These are phyloP conservation scores for Cephalotrichum gorgonifer DNA, from an alignment of 2,329 filamentous ascomycete species.

Conservation along the genomic window DNA sequence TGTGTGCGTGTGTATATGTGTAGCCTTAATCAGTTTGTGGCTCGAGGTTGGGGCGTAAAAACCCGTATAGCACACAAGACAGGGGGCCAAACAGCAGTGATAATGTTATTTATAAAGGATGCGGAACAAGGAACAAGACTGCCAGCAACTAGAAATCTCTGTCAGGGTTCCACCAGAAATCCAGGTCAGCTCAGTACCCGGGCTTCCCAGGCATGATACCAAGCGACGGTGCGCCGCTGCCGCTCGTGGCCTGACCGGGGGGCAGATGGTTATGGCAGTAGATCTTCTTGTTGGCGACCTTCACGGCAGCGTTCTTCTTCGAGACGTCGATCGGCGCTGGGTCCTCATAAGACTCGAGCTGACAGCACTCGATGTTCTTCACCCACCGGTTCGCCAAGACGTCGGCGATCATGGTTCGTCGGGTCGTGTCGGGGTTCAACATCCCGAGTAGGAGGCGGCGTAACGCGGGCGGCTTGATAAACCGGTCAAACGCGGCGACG, in stretches of 20 bases:
- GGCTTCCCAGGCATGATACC: conserved; percentile 45
- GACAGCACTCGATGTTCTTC: conserved; percentile 68
- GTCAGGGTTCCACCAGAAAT: too few species aligned
- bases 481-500: conserved; percentile 53
- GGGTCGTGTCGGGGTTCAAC: conserved; percentile 67
- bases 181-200: conserved; percentile 34
- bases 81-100: too few species aligned
- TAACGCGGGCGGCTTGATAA: conserved; percentile 55
- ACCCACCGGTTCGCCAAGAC: conserved; percentile 64
- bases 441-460: conserved; percentile 67
- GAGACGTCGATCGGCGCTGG: conserved; percentile 47
- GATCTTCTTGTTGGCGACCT: conserved; percentile 35
- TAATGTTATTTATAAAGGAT: neutral
- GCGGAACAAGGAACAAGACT: neutral
- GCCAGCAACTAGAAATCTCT: neutral
- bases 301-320: conserved; percentile 35
- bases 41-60: too few species aligned
- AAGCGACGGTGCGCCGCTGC: conserved; percentile 33
- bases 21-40: too few species aligned
- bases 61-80: too few species aligned
- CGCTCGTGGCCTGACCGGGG: conserved; percentile 19
- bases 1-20: too few species aligned
- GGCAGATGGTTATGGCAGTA: conserved; percentile 50
- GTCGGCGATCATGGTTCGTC: conserved; percentile 59
- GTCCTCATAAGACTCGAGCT: conserved; percentile 59